Conservation (phyloP, 2,329 filamentous ascomycete species). For the Emericellopsis atlantica region DNA sequence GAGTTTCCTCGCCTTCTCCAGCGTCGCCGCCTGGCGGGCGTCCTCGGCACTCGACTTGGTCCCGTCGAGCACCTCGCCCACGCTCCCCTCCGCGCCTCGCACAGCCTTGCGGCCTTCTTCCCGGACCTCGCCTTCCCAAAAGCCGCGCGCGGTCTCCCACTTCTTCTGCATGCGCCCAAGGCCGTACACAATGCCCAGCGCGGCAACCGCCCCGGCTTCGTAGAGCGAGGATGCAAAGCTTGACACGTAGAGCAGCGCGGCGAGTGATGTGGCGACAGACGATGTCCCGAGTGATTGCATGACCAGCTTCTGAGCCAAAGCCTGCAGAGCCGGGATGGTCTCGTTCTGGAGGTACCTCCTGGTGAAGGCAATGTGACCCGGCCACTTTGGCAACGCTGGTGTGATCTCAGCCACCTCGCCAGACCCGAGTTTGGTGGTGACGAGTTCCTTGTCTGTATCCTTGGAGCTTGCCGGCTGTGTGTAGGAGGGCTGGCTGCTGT, state of each 20-base stretch:
- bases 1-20: slow-evolving; percentile 27
- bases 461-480: slow-evolving; percentile 18
- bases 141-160: slow-evolving; percentile 47
- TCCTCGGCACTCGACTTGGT: not conserved
- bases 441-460: not conserved
- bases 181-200: slow-evolving; percentile 47
- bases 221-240: slow-evolving; percentile 40
- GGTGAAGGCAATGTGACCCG: slow-evolving; percentile 58
- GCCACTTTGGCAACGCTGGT: slow-evolving; percentile 45
- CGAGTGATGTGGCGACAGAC: slow-evolving; percentile 42
- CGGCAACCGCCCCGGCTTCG: slow-evolving; percentile 49
- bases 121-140: slow-evolving; percentile 55
- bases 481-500: slow-evolving; percentile 15
- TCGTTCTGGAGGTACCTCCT: slow-evolving; percentile 54
- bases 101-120: slow-evolving; percentile 55
- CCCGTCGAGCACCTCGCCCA: slow-evolving; percentile 31
- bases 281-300: slow-evolving; percentile 65
- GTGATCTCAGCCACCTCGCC: slow-evolving; percentile 11
- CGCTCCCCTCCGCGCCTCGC: slow-evolving; percentile 38
- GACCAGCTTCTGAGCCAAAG: slow-evolving; percentile 61
- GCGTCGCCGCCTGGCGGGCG: slow-evolving; percentile 6
- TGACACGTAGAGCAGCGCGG: slow-evolving; percentile 43
- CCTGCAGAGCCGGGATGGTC: slow-evolving; percentile 59
- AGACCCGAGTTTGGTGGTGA: slow-evolving; percentile 7
- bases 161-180: slow-evolving; percentile 45